Evolutionary conservation across 2,329 filamentous ascomycete species (phyloP), one percentile per base, ranked within the genome.

Genomic region (Botrytis tulipae): DNA sequence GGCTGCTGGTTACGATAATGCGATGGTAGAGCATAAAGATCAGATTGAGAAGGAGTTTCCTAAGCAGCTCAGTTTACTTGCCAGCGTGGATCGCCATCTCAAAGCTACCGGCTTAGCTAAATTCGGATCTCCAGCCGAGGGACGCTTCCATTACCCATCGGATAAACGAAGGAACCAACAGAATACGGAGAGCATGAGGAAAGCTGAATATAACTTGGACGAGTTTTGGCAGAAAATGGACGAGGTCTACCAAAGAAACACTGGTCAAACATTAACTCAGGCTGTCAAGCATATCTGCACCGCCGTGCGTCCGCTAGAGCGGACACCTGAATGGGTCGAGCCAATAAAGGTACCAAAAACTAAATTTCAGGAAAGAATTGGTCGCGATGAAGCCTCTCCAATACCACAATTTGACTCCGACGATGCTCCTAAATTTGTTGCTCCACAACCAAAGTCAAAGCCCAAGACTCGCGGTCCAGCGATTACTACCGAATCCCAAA

Each of bases 111-210:
- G 46, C 35, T 16, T 71, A 25, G 71, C 75, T 16, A 69, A 71
- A 35, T 66, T 74, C 46, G 76, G 70, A 5, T 51, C 46, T 18
- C 76, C 76, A 16, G 71, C 59, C 7, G 69, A 75, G 37, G 73
- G 71, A 22, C 68, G 72, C 12, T 78, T 78, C 80, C 73, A 74
- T 60, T 89, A 84, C 82, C 87, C 84, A 69, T 82, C 82, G 8
- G 82, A 85, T 4, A 87, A 86, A 75, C 84, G 82, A 16, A 82
- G 83, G 2, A 88, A 81, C 2, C 82, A 82, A 71, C 83, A 84
- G 20, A 88, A 83, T 29, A 81, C 84, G 0, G 82, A 84, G 8
- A 78, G 79, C 0, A 82, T 89, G 79, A 82, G 83, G 16, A 75
- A 63, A 2, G 86, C 87, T 0, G 87, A 65, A 4, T 7, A 44